Evolutionary conservation across 2,329 filamentous ascomycete species (phyloP), one percentile per base, ranked within the genome.

Genomic region (Raffaelea albimanens): DNA sequence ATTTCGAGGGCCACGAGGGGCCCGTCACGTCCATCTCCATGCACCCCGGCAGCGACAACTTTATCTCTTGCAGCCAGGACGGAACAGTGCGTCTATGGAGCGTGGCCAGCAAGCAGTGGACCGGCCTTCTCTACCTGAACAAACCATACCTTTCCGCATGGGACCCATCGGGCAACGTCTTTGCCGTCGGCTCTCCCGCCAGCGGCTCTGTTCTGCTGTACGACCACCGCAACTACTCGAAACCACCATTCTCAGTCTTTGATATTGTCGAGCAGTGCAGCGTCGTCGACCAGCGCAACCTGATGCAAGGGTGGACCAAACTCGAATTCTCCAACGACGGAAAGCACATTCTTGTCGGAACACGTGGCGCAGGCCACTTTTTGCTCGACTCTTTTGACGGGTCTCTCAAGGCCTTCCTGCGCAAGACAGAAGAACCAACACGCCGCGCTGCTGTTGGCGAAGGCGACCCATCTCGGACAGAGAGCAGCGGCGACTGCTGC

Each of bases 271-370:
- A 83, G 48, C 67, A 72, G 44, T 69, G 70, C 41, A 61, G 68
- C 59, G 50, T 67, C 59, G 58, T 71, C 44, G 69, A 77, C 53
- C 64, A 72, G 5, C 76, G 82, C 43, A 80, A 85, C 45, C 66
- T 75, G 1, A 69, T 78, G 51, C 75, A 75, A 45, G 83, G 83
- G 11, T 98, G 93, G 93, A 93, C 87, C 2, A 89, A 85, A 56
- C 74, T 98, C 39, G 89, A 95, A 58, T 97, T 98, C 62, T 93
- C 87, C 49, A 98, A 98, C 58, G 93, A 98, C 59, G 93, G 93
- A 18, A 95, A 95, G 60, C 80, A 80, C 51, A 67, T 98, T 43
- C 74, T 98, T 5, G 65, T 98, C 18, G 87, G 86, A 14, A 97
- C 91, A 2, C 87, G 83, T 43, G 87, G 86, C 7, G 76, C 76